Conservation (phyloP, 1,284 basidiomycete genomes). For the Sanguinoderma infundibulare region DNA sequence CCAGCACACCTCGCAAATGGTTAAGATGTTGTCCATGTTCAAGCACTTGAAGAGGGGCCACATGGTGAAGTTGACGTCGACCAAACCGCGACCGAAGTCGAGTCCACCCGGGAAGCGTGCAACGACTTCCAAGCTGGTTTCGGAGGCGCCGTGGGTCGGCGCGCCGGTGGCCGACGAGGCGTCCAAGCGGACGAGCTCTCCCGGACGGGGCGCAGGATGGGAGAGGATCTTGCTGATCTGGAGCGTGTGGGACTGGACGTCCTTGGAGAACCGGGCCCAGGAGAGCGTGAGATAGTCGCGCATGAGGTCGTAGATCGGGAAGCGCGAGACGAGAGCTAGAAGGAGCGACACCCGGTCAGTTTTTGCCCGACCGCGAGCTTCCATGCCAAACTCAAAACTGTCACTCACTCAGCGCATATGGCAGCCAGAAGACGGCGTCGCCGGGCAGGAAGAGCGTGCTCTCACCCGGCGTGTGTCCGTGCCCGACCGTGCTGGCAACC, state of each 20-base stretch:
- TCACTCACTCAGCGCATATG: constrained; percentile 83
- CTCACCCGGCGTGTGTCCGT: constrained; percentile 81
- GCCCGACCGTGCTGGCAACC: constrained; percentile 73
- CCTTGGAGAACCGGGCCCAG: constrained; percentile 92
- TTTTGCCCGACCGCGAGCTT: neutral
- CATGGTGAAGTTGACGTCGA: constrained; percentile 93
- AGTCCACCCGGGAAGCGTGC: constrained; percentile 85
- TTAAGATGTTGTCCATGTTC: constrained; percentile 93
- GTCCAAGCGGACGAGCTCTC: constrained; percentile 83
- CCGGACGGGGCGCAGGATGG: constrained; percentile 84
- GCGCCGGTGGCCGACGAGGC: constrained; percentile 57
- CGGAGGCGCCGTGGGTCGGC: constrained; percentile 46
- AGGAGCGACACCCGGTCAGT: constrained; percentile 1
- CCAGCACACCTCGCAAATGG: constrained; percentile 80
- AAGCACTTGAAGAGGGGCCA: constrained; percentile 97
- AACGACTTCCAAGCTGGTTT: constrained; percentile 80
- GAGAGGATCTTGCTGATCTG: constrained; percentile 86
- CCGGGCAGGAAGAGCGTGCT: constrained; percentile 86
- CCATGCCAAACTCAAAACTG: constrained; percentile 16
- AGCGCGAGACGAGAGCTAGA: constrained; percentile 83
- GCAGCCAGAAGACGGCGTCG: constrained; percentile 92
- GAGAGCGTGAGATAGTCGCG: constrained; percentile 90
- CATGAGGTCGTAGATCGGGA: constrained; percentile 93
- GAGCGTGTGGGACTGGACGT: constrained; percentile 85
- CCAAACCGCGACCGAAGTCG: constrained; percentile 82